phyloP scores from a whole-genome alignment of 2,329 filamentous ascomycete genomes.

The Alternaria alternata region DNA sequence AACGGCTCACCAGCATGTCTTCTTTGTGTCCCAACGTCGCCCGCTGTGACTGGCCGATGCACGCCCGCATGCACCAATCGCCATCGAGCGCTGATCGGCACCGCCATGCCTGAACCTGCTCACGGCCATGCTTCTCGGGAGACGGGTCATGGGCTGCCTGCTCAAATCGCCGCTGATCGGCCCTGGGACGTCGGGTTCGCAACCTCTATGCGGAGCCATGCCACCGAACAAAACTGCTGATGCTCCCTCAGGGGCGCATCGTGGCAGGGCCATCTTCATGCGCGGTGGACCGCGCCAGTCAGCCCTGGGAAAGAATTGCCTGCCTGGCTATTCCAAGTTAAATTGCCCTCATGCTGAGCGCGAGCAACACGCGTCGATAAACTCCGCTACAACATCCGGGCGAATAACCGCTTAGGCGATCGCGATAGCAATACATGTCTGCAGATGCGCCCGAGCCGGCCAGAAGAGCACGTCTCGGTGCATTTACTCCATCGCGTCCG shows the following conservation, averaged over 20 bases:
- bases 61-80: constrained; percentile 26
- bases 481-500: constrained; percentile 26
- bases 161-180: constrained; percentile 35
- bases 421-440: constrained; percentile 19
- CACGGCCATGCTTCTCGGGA: constrained; percentile 39
- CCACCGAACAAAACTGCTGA: constrained; percentile 22
- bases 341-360: constrained; percentile 38
- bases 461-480: constrained; percentile 21
- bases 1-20: constrained; percentile 35
- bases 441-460: constrained; percentile 18
- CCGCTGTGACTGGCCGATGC: constrained; percentile 33
- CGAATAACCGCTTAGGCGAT: constrained; percentile 28
- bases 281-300: constrained; percentile 7
- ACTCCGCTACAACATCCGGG: constrained; percentile 19
- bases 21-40: constrained; percentile 32
- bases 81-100: constrained; percentile 36
- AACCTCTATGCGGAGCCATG: constrained; percentile 33
- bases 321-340: constrained; percentile 32
- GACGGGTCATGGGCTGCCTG: constrained; percentile 30
- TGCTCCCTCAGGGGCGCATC: constrained; percentile 20
- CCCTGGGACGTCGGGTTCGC: constrained; percentile 25
- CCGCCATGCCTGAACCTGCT: constrained; percentile 24
- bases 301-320: constrained; percentile 22
- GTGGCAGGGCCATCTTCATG: constrained; percentile 24
- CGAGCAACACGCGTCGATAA: constrained; percentile 35